Evolutionary conservation across 129 eudicot genomes (phyloP).

Genomic region (Helichrysum umbraculigerum): DNA sequence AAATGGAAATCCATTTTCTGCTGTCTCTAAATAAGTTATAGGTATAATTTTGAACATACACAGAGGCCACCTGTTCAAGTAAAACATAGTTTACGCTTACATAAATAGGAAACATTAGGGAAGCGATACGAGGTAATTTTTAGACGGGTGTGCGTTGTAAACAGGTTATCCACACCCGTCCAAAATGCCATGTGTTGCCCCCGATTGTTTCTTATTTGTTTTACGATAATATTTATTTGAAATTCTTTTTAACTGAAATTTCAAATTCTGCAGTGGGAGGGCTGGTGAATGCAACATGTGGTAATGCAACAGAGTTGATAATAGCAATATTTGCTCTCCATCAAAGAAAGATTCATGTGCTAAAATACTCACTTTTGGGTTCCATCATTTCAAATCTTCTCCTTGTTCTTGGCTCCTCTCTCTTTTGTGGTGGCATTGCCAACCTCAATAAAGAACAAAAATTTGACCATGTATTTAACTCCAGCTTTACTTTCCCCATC

Average conservation of each 20-base stretch:
- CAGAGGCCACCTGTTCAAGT: background rate
- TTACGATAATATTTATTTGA: no score
- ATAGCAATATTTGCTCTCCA: slow-evolving; percentile 75
- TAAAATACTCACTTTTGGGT: slow-evolving; percentile 76
- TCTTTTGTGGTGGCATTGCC: slow-evolving; percentile 79
- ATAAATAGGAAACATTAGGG: no score
- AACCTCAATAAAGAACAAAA: slow-evolving; percentile 66
- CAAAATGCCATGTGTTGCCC: no score
- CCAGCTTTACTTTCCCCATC: background rate
- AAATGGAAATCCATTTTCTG: background rate
- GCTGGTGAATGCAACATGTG: slow-evolving; percentile 93
- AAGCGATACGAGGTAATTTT: no score
- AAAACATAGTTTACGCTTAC: background rate
- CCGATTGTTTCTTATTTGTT: background rate
- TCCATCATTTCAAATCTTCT: background rate
- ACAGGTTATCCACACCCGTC: no score
- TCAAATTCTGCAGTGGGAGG: slow-evolving; percentile 74
- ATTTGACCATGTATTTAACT: slow-evolving; percentile 60
- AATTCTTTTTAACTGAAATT: background rate
- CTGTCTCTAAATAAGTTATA: slow-evolving; percentile 5
- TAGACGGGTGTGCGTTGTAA: no score
- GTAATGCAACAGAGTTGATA: slow-evolving; percentile 93
- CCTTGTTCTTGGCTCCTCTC: slow-evolving; percentile 86
- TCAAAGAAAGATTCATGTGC: slow-evolving; percentile 64
- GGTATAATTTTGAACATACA: background rate